Evolutionary conservation across 352 stramenopile species (phyloP), one percentile per base, ranked within the genome.

Genomic region (Phytophthora parvispora): DNA sequence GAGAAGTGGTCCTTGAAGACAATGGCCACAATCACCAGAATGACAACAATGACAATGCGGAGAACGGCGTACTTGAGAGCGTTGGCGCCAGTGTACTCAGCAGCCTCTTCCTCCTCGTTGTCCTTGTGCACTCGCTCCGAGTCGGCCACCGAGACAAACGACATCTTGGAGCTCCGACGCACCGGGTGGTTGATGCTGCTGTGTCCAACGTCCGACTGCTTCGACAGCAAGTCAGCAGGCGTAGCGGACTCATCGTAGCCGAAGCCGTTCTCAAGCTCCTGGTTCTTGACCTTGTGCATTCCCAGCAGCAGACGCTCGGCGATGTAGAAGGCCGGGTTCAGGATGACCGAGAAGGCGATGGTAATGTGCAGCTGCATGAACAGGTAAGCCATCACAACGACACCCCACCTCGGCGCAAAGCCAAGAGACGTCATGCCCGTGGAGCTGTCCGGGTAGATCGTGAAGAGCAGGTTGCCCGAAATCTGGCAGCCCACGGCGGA

Each of bases 401-500:
- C 67, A 7, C 78, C 78, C 54, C 78, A 71, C 50, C 67, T 64
- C 2, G 78, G 66, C 22, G 67, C 56, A 43, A 87, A 86, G 32
- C 80, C 80, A 20, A 87, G 61, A 4, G 68, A 64, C 13, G 70
- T 75, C 16, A 78, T 57, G 25, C 68, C 77, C 2, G 67, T 75
- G 25, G 49, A 29, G 6, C 28, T 49, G 59, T 81, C 52, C 4
- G 75, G 74, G 71, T 78, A 87, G 64, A 92, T 89, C 5, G 80
- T 81, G 60, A 90, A 92, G 18, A 91, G 74, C 57, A 92, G 52
- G 64, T 91, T 91, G 47, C 81, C 78, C 3, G 75, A 77, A 61
- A 91, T 90, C 71, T 90, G 83, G 54, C 83, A 90, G 13, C 83
- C 83, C n/a, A 89, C 69, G 0, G 74, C 74, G 15, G 78, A 86